A percentile compares a stretch with the other conserved stretches of the same genome.
phyloP scores from a whole-genome alignment of 176 grass and related monocot genomes.

The Otatea glauca region DNA sequence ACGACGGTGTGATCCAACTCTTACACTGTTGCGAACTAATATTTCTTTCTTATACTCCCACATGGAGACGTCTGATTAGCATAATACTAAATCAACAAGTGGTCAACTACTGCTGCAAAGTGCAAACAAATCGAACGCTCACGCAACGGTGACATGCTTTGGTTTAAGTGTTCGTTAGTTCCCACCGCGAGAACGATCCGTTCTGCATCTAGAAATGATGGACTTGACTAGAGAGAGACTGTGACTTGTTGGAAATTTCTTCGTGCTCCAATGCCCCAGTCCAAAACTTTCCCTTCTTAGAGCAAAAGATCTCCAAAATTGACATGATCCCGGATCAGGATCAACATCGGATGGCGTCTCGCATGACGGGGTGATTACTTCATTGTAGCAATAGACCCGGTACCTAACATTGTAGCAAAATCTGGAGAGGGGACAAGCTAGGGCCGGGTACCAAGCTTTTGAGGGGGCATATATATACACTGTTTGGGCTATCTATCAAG shows the following conservation, averaged over 20 bases:
- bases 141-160: conserved; percentile 27
- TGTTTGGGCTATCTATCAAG: too few relatives aligned
- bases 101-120: not conserved
- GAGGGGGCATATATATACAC: too few relatives aligned
- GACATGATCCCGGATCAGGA: not conserved
- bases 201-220: conserved; percentile 19
- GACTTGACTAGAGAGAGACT: not conserved
- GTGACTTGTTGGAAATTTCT: not conserved
- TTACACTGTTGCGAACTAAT: not conserved
- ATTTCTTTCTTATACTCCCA: not conserved
- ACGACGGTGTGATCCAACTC: not conserved
- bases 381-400: too few relatives aligned
- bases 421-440: too few relatives aligned
- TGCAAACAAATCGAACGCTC: too few relatives aligned
- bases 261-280: not conserved
- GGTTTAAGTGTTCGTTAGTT: not conserved
- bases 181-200: not conserved
- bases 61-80: not conserved
- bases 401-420: too few relatives aligned
- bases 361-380: not conserved
- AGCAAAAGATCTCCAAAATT: not conserved
- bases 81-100: not conserved
- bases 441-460: too few relatives aligned
- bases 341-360: not conserved
- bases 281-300: not conserved